phyloP scores from a whole-genome alignment of 1,284 basidiomycete species.

The Thecaphora thlaspeos region DNA sequence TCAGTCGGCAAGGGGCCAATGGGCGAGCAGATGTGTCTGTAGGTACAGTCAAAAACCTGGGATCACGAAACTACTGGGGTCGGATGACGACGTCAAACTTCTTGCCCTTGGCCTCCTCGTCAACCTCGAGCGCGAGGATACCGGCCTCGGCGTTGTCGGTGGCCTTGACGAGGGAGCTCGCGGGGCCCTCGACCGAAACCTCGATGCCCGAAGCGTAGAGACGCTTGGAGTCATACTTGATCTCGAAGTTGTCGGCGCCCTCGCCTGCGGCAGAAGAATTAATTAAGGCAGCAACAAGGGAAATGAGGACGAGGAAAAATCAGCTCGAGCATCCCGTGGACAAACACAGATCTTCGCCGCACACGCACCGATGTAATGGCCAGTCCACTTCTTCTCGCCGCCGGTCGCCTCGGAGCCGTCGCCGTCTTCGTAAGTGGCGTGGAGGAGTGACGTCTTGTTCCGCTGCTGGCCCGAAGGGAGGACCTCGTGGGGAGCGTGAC shows the following conservation, averaged over 20 bases:
- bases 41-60: no score
- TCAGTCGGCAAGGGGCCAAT: no score
- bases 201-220: slow-evolving; percentile 39
- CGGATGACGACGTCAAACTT: no score
- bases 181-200: slow-evolving; percentile 38
- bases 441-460: slow-evolving; percentile 17
- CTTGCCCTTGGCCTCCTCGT: no score
- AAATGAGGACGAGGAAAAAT: slow-evolving; percentile 1
- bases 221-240: slow-evolving; percentile 39
- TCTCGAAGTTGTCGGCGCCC: slow-evolving; percentile 27
- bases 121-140: slow-evolving; percentile 8
- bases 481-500: slow-evolving; percentile 41
- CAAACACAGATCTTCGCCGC: no score
- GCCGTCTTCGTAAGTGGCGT: slow-evolving; percentile 41
- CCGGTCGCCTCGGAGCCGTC: slow-evolving; percentile 34
- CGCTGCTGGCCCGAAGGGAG: slow-evolving; percentile 10
- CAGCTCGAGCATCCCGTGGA: no score
- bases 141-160: slow-evolving; percentile 26
- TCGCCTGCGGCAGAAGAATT: slow-evolving; percentile 14
- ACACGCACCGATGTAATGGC: slow-evolving; percentile 29
- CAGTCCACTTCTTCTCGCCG: slow-evolving; percentile 41
- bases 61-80: no score
- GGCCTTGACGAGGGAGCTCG: slow-evolving; percentile 19
- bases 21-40: no score
- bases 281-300: no score